A percentile compares a stretch with the other conserved stretches of the same genome.
Evolutionary conservation across 2,329 filamentous ascomycete species (phyloP).

Genomic region (Blastomyces gilchristii): DNA sequence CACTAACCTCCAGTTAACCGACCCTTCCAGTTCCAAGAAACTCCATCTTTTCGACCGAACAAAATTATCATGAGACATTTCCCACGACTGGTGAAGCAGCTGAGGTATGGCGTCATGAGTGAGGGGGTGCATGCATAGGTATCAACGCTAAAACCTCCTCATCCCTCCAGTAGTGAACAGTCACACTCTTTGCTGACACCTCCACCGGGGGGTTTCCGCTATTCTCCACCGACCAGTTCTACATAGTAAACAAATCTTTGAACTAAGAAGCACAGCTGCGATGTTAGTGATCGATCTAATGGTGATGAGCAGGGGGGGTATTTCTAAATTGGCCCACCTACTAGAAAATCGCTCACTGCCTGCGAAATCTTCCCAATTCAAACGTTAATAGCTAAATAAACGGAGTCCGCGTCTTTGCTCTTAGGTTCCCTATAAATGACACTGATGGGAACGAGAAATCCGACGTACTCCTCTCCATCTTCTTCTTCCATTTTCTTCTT

Average conservation of each 20-base stretch:
- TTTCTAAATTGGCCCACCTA: too few relatives aligned
- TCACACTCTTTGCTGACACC: not conserved
- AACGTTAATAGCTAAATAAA: not conserved
- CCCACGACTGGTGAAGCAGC: not conserved
- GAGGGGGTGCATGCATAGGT: not conserved
- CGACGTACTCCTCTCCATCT: not conserved
- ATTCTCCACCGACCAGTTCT: not conserved
- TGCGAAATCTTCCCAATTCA: not conserved
- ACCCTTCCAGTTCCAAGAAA: too few relatives aligned
- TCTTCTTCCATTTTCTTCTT: not conserved
- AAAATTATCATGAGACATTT: too few relatives aligned
- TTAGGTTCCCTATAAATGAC: not conserved
- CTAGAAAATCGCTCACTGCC: too few relatives aligned
- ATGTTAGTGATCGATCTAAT: too few relatives aligned
- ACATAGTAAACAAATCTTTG: too few relatives aligned
- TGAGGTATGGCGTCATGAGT: not conserved
- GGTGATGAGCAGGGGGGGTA: too few relatives aligned
- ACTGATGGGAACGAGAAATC: not conserved
- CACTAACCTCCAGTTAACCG: too few relatives aligned
- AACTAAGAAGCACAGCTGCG: too few relatives aligned
- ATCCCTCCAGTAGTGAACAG: not conserved
- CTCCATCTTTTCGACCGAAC: too few relatives aligned
- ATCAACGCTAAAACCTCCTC: not conserved
- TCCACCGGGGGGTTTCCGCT: not conserved
- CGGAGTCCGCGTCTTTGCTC: not conserved